Percentiles rank a stretch among this genome's conserved stretches.
Evolutionary conservation across 768 basidiomycete species (phyloP).

Genomic region (Leccinum aurantiacum): DNA sequence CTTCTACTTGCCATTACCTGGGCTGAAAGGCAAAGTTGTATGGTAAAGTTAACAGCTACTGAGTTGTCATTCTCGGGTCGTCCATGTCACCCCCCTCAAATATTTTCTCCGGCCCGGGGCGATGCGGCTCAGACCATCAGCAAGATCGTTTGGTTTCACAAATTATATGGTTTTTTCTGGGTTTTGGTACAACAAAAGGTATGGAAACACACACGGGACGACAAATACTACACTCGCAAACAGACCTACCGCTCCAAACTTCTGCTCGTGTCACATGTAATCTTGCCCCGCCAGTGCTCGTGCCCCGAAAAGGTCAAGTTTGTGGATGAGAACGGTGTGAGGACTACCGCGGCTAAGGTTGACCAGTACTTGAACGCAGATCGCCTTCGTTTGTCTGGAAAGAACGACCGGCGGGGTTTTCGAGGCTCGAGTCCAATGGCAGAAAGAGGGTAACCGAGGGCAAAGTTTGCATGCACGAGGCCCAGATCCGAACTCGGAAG

Average conservation of each 20-base stretch:
- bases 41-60: too few relatives aligned
- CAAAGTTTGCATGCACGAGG: slow-evolving; percentile 8
- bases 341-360: background rate
- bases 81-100: too few relatives aligned
- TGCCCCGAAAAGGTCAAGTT: background rate
- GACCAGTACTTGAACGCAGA: background rate
- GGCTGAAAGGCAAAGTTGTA: too few relatives aligned
- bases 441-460: background rate
- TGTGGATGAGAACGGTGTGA: background rate
- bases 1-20: too few relatives aligned
- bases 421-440: slow-evolving; percentile 1
- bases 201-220: slow-evolving; percentile 5
- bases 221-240: slow-evolving; percentile 7
- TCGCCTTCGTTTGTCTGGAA: background rate
- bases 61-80: too few relatives aligned
- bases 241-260: slow-evolving; percentile 9
- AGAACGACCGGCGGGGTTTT: background rate
- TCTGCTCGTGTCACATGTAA: slow-evolving; percentile 11
- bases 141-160: background rate
- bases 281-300: background rate
- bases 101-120: too few relatives aligned
- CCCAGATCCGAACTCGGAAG: slow-evolving; percentile 13
- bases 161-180: slow-evolving; percentile 8
- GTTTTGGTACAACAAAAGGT: slow-evolving; percentile 12
- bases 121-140: too few relatives aligned